Conservation (phyloP, 2,329 filamentous ascomycete genomes). For the Cytospora leucostoma region DNA sequence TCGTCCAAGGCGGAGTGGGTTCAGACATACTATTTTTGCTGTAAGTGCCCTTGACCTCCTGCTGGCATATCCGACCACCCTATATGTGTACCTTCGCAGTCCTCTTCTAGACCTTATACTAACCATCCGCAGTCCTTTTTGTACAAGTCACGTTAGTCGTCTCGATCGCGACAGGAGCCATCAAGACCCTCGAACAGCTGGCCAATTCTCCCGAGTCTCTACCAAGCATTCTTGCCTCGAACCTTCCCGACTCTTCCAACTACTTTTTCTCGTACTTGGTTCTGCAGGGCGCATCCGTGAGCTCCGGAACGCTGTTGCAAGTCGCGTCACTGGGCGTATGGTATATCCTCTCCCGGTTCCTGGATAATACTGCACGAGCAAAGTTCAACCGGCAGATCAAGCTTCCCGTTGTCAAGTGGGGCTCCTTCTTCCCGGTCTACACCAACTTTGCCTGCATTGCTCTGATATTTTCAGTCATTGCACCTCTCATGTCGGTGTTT, state of each 20-base stretch:
- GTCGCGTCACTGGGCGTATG: slow-evolving; percentile 73
- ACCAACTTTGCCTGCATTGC: slow-evolving; percentile 95
- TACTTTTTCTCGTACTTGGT: slow-evolving; percentile 99
- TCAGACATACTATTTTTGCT: slow-evolving; percentile 89
- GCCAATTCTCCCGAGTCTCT: slow-evolving; percentile 63
- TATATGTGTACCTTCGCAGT: neutral
- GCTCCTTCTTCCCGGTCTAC: slow-evolving; percentile 91
- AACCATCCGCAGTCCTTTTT: slow-evolving; percentile 64
- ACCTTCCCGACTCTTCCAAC: slow-evolving; percentile 83
- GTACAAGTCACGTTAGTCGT: slow-evolving; percentile 94
- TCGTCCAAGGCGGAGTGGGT: slow-evolving; percentile 79
- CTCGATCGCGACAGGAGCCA: slow-evolving; percentile 72
- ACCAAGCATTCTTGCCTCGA: slow-evolving; percentile 70
- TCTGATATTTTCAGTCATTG: slow-evolving; percentile 83
- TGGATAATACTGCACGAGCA: slow-evolving; percentile 78
- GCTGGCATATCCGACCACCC: too few species aligned
- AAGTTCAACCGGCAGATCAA: slow-evolving; percentile 87
- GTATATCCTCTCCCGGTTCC: slow-evolving; percentile 76
- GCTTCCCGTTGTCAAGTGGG: slow-evolving; percentile 81
- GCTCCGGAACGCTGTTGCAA: slow-evolving; percentile 85
- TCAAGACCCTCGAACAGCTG: slow-evolving; percentile 62
- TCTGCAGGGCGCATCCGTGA: slow-evolving; percentile 87
- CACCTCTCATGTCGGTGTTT: slow-evolving; percentile 89
- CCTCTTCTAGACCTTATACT: neutral
- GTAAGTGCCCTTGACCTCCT: slow-evolving; percentile 8